Percentiles rank a stretch among this genome's conserved stretches.
Conservation (phyloP, 208 protist species). For the Leishmania tarentolae region DNA sequence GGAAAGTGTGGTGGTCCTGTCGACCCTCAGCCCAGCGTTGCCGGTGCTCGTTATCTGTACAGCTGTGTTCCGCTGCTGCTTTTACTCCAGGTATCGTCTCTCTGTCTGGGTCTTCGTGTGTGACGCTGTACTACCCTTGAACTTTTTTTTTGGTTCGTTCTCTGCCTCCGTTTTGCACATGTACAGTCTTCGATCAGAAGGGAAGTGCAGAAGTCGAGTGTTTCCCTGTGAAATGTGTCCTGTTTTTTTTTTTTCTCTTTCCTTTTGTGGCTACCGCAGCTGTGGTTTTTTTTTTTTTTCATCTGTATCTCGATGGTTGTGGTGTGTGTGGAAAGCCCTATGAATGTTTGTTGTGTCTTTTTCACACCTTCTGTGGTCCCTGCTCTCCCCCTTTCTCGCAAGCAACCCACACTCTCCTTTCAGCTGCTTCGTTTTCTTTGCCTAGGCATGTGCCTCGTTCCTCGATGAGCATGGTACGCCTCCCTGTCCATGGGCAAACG, state of each 20-base stretch:
- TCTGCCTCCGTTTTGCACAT: too few relatives aligned
- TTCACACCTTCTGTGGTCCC: background rate
- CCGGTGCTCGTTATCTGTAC: background rate
- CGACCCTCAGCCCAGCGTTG: background rate
- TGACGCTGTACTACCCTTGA: background rate
- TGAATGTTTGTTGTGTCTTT: too few relatives aligned
- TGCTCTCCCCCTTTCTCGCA: background rate
- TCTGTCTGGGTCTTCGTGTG: background rate
- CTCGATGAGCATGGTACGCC: background rate
- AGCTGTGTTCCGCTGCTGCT: background rate
- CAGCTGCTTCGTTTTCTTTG: background rate
- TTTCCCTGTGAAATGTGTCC: too few relatives aligned
- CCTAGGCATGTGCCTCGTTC: constrained; percentile 8
- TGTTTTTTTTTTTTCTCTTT: too few relatives aligned
- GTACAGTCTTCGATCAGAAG: too few relatives aligned
- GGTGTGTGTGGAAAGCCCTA: too few relatives aligned
- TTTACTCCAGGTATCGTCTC: background rate
- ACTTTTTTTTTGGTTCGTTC: too few relatives aligned
- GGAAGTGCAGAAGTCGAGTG: too few relatives aligned
- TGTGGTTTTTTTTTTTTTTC: too few relatives aligned
- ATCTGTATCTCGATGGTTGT: too few relatives aligned
- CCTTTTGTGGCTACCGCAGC: too few relatives aligned
- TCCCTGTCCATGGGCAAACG: background rate
- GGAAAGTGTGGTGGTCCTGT: background rate
- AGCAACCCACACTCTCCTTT: background rate